Percentiles rank a stretch among this genome's conserved stretches.
These are phyloP conservation scores for Vitis rupestris DNA, from an alignment of 164 flowering plant species.

Conservation along the genomic window DNA sequence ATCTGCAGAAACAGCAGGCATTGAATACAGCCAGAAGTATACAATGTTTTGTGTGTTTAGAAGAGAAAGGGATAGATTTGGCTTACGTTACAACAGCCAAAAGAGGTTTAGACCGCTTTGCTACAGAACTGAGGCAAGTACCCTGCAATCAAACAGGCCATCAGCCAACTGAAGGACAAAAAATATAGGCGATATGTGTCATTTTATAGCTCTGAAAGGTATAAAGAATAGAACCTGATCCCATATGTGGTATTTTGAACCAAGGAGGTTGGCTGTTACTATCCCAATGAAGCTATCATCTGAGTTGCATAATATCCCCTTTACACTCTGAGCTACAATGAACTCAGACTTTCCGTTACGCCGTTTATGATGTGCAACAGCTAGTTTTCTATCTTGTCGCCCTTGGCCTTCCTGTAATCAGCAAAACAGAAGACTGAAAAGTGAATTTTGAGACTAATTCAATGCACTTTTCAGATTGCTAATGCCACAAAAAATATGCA, in stretches of 20 bases:
- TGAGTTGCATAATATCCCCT: constrained; percentile 45
- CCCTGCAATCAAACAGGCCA: constrained; percentile 45
- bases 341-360: constrained; percentile 72
- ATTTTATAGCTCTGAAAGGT: neutral
- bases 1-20: constrained; percentile 30
- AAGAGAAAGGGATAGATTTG: neutral
- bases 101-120: constrained; percentile 45
- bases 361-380: constrained; percentile 72
- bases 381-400: constrained; percentile 78
- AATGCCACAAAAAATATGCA: neutral
- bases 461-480: neutral
- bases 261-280: constrained; percentile 74
- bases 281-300: constrained; percentile 77
- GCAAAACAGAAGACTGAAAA: no score
- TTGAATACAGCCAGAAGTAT: no score
- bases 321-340: constrained; percentile 59
- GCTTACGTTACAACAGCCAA: constrained; percentile 61
- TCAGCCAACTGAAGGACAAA: neutral
- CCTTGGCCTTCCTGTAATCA: constrained; percentile 81
- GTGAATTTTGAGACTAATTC: no score
- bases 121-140: constrained; percentile 28
- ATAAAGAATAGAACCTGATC: constrained; percentile 57
- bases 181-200: neutral
- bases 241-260: constrained; percentile 83
- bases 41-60: neutral